phyloP scores from a whole-genome alignment of 192 early-diverging fungal species.

The Coemansia sp. region DNA sequence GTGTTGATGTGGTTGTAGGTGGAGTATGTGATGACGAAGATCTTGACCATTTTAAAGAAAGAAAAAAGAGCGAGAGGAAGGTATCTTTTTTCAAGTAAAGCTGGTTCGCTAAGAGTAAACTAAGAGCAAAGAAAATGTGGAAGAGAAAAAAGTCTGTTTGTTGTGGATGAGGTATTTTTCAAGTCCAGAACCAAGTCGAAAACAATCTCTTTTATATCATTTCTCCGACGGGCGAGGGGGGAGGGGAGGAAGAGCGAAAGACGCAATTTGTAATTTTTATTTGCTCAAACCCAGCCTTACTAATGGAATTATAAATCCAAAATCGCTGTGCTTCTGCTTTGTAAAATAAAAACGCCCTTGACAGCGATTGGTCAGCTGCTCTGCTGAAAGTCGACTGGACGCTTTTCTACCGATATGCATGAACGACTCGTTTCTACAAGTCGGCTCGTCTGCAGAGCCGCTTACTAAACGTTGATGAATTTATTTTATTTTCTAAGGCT shows the following conservation, averaged over 20 bases:
- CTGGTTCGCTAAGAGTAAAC: neutral
- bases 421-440: too few species aligned
- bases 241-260: neutral
- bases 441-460: too few species aligned
- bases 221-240: neutral
- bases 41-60: slow-evolving; percentile 29
- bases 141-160: neutral
- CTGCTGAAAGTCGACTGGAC: neutral
- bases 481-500: too few species aligned
- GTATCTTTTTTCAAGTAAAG: neutral
- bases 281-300: too few species aligned
- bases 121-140: neutral
- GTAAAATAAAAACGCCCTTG: neutral
- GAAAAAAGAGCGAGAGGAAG: too few species aligned
- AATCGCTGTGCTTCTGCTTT: neutral
- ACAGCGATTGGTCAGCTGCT: neutral
- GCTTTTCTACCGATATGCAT: too few species aligned
- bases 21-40: slow-evolving; percentile 74
- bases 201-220: neutral
- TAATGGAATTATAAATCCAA: neutral
- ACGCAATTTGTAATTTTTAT: neutral
- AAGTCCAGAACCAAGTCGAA: neutral
- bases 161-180: neutral
- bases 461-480: too few species aligned
- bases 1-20: slow-evolving; percentile 73